Evolutionary conservation across 192 early-diverging fungal species (phyloP).

Genomic region (Gryganskiella cystojenkinii): DNA sequence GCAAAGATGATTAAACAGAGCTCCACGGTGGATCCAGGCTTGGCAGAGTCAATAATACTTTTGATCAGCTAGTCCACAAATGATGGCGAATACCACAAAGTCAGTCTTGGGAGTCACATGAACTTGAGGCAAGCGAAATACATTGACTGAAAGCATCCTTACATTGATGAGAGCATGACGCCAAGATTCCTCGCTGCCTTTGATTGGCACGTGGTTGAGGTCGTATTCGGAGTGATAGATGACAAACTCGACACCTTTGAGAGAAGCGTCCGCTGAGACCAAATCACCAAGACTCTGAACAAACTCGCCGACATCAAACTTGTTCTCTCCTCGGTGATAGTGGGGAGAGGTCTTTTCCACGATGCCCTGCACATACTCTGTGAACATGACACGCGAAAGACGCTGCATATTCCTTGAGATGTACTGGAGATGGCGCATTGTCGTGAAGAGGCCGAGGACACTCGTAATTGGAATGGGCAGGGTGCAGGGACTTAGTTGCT

Average conservation of each 20-base stretch:
- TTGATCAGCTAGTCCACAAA: constrained; percentile 54
- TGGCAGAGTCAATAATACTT: constrained; percentile 60
- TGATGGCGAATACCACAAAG: background rate
- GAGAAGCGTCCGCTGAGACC: constrained; percentile 63
- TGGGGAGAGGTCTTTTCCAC: constrained; percentile 29
- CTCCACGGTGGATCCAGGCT: constrained; percentile 61
- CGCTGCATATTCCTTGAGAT: constrained; percentile 58
- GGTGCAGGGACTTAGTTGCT: constrained; percentile 65
- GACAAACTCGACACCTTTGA: constrained; percentile 64
- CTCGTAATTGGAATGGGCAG: constrained; percentile 64
- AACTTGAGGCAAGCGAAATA: constrained; percentile 10
- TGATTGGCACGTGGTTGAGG: constrained; percentile 60
- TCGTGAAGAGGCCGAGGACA: constrained; percentile 63
- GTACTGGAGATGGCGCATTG: constrained; percentile 63
- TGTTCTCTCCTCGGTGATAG: constrained; percentile 30
- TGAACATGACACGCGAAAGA: constrained; percentile 53
- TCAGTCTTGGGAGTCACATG: constrained; percentile 3
- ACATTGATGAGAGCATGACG: constrained; percentile 64
- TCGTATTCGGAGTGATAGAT: constrained; percentile 65
- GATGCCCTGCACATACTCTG: constrained; percentile 45
- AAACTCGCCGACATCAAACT: constrained; percentile 68
- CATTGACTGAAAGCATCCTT: constrained; percentile 25
- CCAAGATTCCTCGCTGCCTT: constrained; percentile 64
- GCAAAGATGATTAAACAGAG: constrained; percentile 56
- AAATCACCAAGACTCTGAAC: constrained; percentile 67